Evolutionary conservation across 1,284 basidiomycete genomes (phyloP).

Genomic region (Taiwanofungus camphoratus): DNA sequence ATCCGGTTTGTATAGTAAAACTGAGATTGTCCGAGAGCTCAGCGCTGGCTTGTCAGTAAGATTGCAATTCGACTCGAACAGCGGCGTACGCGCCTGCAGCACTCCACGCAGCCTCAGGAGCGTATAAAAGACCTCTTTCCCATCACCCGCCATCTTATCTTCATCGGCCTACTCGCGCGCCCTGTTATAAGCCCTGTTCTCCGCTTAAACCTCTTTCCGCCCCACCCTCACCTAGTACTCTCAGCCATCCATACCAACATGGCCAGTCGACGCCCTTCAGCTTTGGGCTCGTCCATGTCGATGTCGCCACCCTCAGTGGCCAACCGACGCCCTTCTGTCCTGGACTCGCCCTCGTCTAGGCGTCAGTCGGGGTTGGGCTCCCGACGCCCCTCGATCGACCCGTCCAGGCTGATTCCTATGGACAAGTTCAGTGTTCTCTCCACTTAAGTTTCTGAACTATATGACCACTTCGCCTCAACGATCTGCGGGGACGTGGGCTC

Average conservation of each 20-base stretch:
- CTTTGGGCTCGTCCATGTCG: conserved; percentile 15
- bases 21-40: too few species aligned
- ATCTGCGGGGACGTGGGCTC: conserved; percentile 2
- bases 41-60: too few species aligned
- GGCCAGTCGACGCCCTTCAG: conserved; percentile 21
- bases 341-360: conserved; percentile 23
- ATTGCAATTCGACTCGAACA: too few species aligned
- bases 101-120: too few species aligned
- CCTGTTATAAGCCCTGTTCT: conserved; percentile 1
- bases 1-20: too few species aligned
- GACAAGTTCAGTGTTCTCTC: conserved; percentile 48
- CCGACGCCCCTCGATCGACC: conserved; percentile 69
- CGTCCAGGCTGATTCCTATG: conserved; percentile 68
- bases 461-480: conserved; percentile 3
- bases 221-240: conserved; percentile 5
- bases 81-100: too few species aligned
- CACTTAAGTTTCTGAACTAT: conserved; percentile 6
- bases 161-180: conserved; percentile 3
- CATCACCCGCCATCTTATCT: conserved; percentile 12
- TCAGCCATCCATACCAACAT: conserved; percentile 16
- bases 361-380: conserved; percentile 35
- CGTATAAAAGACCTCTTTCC: conserved; percentile 3
- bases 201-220: conserved; percentile 1
- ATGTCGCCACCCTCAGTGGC: neutral
- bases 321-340: conserved; percentile 33